Evolutionary conservation across 441 rosid genomes (phyloP), one percentile per base, ranked within the genome.

Genomic region (Isatis lusitanica): DNA sequence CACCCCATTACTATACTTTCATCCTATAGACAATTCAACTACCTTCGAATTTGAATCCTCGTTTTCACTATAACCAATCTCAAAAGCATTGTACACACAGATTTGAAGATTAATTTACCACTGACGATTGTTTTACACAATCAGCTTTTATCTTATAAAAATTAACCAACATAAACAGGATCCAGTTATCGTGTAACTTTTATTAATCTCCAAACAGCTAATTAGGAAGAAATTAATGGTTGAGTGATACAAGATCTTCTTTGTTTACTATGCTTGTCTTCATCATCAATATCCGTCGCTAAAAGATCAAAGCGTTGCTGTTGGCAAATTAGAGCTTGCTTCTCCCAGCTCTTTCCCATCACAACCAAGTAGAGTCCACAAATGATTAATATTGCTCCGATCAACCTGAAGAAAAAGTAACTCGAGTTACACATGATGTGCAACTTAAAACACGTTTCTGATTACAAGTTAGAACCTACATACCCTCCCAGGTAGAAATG

Each of bases 401-500:
- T 74, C 9, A 91, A 73, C 78, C 97, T 91, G 86, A 61, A 8
- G 42, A 43, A 39, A 10, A 39, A 9, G 11, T 39, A 10, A 10
- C 13, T 0, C 2, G 42, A 10, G 47, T 1, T 8, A 1, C 5
- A 31, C 58, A 47, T 67, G 35, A 5, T 36, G 38, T 9, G 42
- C 15, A 48, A n/a, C 24, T 7, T 7, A 15, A 21, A 35, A 59
- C 4, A 28, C 4, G 48, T 44, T 44, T 44, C 9, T 44, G 50
- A 56, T 15, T 5, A 21, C 24, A 21, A 21, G 24, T 21, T 11
- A 18, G 46, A 31, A 30, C 6, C 2, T 40, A 63, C 53, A 53
- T 59, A 91, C 98, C 98, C 96, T 81, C 96, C 94, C 60, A 87
- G 81, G 80, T 81, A 87, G 71, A 93, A 91, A 53, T 86, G 87